phyloP scores from a whole-genome alignment of 129 eudicot genomes.

The Arctium lappa region DNA sequence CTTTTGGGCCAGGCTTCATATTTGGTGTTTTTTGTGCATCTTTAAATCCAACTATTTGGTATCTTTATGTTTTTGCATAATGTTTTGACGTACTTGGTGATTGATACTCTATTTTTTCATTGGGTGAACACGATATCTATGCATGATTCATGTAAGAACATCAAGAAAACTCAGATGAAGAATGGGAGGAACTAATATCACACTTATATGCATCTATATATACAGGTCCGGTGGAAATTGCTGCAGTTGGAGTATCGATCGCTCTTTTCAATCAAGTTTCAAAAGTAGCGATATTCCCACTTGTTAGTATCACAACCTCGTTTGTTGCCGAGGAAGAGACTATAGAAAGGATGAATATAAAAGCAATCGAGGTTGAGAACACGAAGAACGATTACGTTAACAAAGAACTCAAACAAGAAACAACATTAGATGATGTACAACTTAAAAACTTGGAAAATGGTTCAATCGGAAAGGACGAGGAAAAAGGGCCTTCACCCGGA shows the following conservation, averaged over 20 bases:
- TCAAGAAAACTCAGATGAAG: background rate
- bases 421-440: constrained; percentile 2
- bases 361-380: background rate
- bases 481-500: constrained; percentile 10
- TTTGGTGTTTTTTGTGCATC: background rate
- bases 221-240: constrained; percentile 69
- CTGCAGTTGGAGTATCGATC: constrained; percentile 80
- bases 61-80: background rate
- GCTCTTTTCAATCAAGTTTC: constrained; percentile 84
- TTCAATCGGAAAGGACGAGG: background rate
- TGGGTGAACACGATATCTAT: background rate
- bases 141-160: background rate
- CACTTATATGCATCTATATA: background rate
- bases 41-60: background rate
- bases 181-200: background rate
- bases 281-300: constrained; percentile 74
- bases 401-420: background rate
- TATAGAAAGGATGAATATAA: constrained; percentile 9
- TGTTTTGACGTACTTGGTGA: background rate
- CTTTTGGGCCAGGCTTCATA: background rate
- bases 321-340: constrained; percentile 84
- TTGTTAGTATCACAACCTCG: constrained; percentile 85
- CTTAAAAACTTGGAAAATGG: constrained; percentile 21
- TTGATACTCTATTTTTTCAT: background rate
- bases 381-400: background rate